These are phyloP conservation scores for Scedosporium dehoogii DNA, from an alignment of 2,329 filamentous ascomycete species.

Conservation along the genomic window DNA sequence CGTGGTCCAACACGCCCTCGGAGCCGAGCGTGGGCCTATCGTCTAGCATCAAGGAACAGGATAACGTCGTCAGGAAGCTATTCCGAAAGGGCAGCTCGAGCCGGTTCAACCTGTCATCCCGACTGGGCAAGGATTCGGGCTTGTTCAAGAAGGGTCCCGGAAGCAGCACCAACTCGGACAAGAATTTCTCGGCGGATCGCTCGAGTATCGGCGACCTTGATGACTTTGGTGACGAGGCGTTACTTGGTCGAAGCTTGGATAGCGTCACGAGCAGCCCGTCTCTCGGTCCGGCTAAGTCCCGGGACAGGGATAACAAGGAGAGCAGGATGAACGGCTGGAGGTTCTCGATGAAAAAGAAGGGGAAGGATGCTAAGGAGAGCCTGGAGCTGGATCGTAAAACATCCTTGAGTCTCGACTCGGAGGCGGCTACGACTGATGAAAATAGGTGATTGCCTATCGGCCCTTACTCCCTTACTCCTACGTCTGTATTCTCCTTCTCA, in stretches of 20 bases:
- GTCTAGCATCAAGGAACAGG: constrained; percentile 36
- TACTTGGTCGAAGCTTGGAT: constrained; percentile 42
- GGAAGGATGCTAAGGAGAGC: constrained; percentile 44
- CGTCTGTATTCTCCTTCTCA: background rate
- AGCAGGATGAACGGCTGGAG: constrained; percentile 42
- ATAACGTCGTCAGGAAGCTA: constrained; percentile 50
- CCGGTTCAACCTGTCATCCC: constrained; percentile 53
- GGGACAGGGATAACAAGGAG: constrained; percentile 37
- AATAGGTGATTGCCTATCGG: background rate
- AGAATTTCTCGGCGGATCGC: constrained; percentile 43
- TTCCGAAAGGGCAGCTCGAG: constrained; percentile 56
- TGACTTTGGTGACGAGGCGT: constrained; percentile 36
- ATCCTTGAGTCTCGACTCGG: constrained; percentile 13
- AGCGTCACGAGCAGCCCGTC: constrained; percentile 47
- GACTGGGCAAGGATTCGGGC: constrained; percentile 42
- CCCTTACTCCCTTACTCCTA: background rate
- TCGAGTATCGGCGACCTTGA: constrained; percentile 49
- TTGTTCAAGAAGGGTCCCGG: constrained; percentile 51
- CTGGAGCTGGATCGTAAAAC: constrained; percentile 35
- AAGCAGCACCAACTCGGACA: constrained; percentile 47
- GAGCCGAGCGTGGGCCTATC: constrained; percentile 30
- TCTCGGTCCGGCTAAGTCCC: constrained; percentile 40
- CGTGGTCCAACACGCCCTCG: constrained; percentile 46
- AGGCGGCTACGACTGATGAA: constrained; percentile 14
- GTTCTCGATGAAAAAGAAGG: constrained; percentile 52